Base-by-base conservation (phyloP, 768 basidiomycete genomes). In the Tricholoma furcatifolium region DNA sequence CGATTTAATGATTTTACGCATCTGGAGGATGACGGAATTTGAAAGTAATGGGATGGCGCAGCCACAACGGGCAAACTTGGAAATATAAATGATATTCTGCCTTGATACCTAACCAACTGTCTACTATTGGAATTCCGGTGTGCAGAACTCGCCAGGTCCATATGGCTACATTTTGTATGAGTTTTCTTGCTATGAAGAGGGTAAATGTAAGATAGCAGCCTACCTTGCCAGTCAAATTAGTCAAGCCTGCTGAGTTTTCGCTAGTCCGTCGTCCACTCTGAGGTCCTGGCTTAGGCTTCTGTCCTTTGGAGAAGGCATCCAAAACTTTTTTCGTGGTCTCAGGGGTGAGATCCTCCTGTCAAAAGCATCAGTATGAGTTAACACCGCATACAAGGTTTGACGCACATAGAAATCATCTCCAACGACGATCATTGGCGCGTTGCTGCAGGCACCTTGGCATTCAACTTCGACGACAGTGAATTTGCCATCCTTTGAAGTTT, bases 391-490 rank as follows among this genome's bases (percentile, higher is more conserved):
- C 27, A 4, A 49, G 10, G 21, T 17, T 12, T 27, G 4, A 72
- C 88, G 56, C 65, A 93, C 93, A 68, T 97, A 99, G 75, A 94
- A 99, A 69, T 98, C 93, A 65, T 99, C 97, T 23, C 88, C 88
- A 62, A 99, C 80, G 55, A 87, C 93, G 70, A 99, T 77, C 97
- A 98, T 98, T 41, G 91, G 93, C 23, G 93, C 97, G 72, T 98
- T 99, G 62, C 89, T 92, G 75, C 97, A 99, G 49, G 97, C 96
- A 51, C 97, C 97, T 64, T 98, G 87, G 71, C 97, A 99, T 74
- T 99, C 97, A 24, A 98, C 97, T 71, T 99, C 97, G 52, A 99
- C 80, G 39, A 98, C 85, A 9, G 97, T 97, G 72, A 98, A 99
- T 71, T 96, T 98, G 38, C 91, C 89, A 66, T 99, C 93, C 68